Evolutionary conservation across 2,329 filamentous ascomycete species (phyloP).

Genomic region (Madurella mycetomatis): DNA sequence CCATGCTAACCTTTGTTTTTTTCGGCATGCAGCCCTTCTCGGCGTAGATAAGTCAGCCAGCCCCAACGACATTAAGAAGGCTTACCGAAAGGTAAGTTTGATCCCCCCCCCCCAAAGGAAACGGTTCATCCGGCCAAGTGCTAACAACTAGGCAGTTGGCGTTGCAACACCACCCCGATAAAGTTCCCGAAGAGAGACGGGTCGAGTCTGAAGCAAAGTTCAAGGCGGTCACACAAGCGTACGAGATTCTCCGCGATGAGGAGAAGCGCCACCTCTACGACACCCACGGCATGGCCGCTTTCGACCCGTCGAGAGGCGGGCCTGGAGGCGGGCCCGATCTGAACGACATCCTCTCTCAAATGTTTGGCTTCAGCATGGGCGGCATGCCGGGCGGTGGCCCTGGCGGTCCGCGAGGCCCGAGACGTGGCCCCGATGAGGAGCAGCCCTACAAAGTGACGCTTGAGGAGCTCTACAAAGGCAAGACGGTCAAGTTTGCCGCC

Average conservation of each 20-base stretch:
- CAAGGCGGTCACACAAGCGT: slow-evolving; percentile 89
- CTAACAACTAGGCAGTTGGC: slow-evolving; percentile 57
- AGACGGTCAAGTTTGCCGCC: slow-evolving; percentile 93
- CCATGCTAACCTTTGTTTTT: slow-evolving; percentile 9
- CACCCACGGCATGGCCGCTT: slow-evolving; percentile 90
- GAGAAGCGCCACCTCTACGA: slow-evolving; percentile 91
- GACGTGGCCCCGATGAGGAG: slow-evolving; percentile 77
- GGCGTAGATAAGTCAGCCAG: slow-evolving; percentile 67
- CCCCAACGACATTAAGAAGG: slow-evolving; percentile 85
- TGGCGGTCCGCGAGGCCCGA: slow-evolving; percentile 54
- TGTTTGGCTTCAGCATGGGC: slow-evolving; percentile 73
- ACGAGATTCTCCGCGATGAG: slow-evolving; percentile 96
- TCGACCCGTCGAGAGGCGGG: slow-evolving; percentile 69
- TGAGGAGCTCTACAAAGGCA: slow-evolving; percentile 97
- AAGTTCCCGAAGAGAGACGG: slow-evolving; percentile 81
- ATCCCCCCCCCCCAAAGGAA: neutral
- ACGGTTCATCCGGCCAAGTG: slow-evolving; percentile 4
- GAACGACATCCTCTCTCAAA: slow-evolving; percentile 87
- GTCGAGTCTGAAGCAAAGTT: slow-evolving; percentile 85
- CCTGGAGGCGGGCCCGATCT: slow-evolving; percentile 71
- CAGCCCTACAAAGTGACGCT: slow-evolving; percentile 86
- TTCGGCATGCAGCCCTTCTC: slow-evolving; percentile 61
- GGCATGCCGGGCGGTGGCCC: slow-evolving; percentile 44
- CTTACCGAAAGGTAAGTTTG: slow-evolving; percentile 77
- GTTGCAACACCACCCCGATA: slow-evolving; percentile 87